These are phyloP conservation scores for Exserohilum turcica DNA, from an alignment of 2,329 filamentous ascomycete species.

Conservation along the genomic window DNA sequence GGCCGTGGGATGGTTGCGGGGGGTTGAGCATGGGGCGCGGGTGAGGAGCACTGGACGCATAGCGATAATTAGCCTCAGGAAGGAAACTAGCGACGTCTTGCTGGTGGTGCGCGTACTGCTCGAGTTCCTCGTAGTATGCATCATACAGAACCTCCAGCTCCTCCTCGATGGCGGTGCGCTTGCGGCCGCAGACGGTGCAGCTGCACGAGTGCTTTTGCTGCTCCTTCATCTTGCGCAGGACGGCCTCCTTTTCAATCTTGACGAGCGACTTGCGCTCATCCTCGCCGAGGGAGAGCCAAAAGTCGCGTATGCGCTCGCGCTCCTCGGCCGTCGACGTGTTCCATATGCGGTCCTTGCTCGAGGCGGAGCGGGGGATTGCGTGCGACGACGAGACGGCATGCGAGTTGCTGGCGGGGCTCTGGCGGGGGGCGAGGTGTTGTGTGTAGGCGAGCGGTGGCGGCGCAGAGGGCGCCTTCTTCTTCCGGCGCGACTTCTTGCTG, in stretches of 20 bases:
- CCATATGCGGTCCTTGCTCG: slow-evolving; percentile 86
- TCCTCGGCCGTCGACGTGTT: slow-evolving; percentile 94
- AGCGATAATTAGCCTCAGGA: slow-evolving; percentile 66
- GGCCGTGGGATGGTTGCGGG: slow-evolving; percentile 67
- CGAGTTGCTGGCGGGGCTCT: slow-evolving; percentile 51
- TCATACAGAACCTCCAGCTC: slow-evolving; percentile 97
- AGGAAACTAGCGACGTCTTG: slow-evolving; percentile 74
- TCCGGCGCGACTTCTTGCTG: slow-evolving; percentile 68
- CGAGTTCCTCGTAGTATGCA: slow-evolving; percentile 96
- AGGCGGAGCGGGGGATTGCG: slow-evolving; percentile 50
- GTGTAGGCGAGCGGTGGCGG: slow-evolving; percentile 38
- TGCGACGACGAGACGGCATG: slow-evolving; percentile 46
- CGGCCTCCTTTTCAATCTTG: slow-evolving; percentile 98
- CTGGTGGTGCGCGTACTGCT: slow-evolving; percentile 91
- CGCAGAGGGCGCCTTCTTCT: slow-evolving; percentile 60
- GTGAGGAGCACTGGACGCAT: slow-evolving; percentile 59
- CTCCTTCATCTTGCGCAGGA: slow-evolving; percentile 99
- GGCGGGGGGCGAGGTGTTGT: slow-evolving; percentile 38
- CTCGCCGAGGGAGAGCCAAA: slow-evolving; percentile 93
- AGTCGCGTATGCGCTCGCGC: slow-evolving; percentile 95
- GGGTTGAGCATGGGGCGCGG: slow-evolving; percentile 63
- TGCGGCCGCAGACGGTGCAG: slow-evolving; percentile 94
- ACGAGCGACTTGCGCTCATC: slow-evolving; percentile 93
- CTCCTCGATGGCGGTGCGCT: slow-evolving; percentile 96
- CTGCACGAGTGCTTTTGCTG: slow-evolving; percentile 99